Percentiles rank a stretch among this genome's conserved stretches.
phyloP scores from a whole-genome alignment of 2,329 filamentous ascomycete species.

The Lachnum nothofagi region DNA sequence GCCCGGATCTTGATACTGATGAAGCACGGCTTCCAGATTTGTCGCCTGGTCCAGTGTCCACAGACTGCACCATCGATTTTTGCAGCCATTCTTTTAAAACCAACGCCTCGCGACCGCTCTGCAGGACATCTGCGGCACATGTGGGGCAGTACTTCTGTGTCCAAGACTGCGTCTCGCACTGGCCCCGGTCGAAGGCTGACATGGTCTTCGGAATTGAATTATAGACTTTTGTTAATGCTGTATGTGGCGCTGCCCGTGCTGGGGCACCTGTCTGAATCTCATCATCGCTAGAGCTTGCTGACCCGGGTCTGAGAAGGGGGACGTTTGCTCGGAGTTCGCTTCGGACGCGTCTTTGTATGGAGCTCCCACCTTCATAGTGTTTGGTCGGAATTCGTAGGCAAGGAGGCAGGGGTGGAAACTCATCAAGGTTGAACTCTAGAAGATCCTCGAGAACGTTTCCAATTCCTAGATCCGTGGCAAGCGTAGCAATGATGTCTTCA shows the following conservation, averaged over 20 bases:
- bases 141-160: constrained; percentile 76
- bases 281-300: constrained; percentile 33
- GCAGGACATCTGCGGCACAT: constrained; percentile 66
- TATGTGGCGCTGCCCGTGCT: constrained; percentile 39
- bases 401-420: constrained; percentile 40
- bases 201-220: constrained; percentile 54
- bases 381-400: constrained; percentile 51
- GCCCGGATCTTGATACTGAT: constrained; percentile 14
- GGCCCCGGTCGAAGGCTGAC: constrained; percentile 74
- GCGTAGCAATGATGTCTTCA: constrained; percentile 27
- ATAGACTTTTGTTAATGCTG: constrained; percentile 57
- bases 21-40: constrained; percentile 22
- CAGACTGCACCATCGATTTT: constrained; percentile 68
- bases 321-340: constrained; percentile 38
- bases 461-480: constrained; percentile 23
- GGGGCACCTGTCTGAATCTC: constrained; percentile 31
- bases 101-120: constrained; percentile 62
- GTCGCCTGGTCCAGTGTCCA: constrained; percentile 54
- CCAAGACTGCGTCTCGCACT: constrained; percentile 72
- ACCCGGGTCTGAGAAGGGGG: constrained; percentile 7
- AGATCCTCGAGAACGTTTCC: constrained; percentile 16
- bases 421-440: constrained; percentile 25
- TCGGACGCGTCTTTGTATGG: constrained; percentile 46
- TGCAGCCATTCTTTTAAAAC: constrained; percentile 78
- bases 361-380: constrained; percentile 53